phyloP scores from a whole-genome alignment of 2,329 filamentous ascomycete genomes.

The Trichoderma afroharzianum region DNA sequence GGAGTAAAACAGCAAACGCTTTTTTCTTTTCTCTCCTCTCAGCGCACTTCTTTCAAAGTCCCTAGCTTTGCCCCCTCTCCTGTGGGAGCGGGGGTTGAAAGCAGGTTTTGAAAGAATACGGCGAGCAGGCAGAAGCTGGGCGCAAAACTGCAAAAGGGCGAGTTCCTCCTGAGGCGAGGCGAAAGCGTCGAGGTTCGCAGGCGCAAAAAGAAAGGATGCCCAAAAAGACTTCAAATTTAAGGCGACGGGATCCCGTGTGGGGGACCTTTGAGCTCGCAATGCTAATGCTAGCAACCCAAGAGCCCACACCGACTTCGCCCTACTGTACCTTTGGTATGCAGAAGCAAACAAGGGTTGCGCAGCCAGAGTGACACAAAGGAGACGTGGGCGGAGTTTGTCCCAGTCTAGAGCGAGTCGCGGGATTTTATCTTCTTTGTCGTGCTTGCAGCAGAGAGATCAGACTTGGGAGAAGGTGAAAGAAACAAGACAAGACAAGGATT shows the following conservation, averaged over 20 bases:
- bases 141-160: not conserved
- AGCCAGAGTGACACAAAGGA: not conserved
- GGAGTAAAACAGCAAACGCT: not conserved
- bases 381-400: slow-evolving; percentile 1
- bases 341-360: slow-evolving; percentile 3
- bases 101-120: slow-evolving; percentile 17
- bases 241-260: not conserved
- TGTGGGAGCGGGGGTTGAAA: slow-evolving; percentile 18
- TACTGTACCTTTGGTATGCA: not conserved
- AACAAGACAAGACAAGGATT: not conserved
- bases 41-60: slow-evolving; percentile 16
- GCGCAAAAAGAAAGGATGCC: not conserved
- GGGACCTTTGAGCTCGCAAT: not conserved
- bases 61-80: slow-evolving; percentile 16
- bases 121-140: not conserved
- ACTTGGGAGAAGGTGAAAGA: not conserved
- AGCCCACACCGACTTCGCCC: slow-evolving; percentile 13
- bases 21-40: not conserved
- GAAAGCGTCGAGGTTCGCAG: not conserved
- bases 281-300: not conserved
- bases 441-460: not conserved
- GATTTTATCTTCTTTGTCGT: not conserved
- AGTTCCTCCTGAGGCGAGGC: not conserved
- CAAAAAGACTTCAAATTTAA: slow-evolving; percentile 5
- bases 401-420: slow-evolving; percentile 13